Evolutionary conservation across 2,329 filamentous ascomycete genomes (phyloP), one percentile per base, ranked within the genome.

Genomic region (Scedosporium minutisporum): DNA sequence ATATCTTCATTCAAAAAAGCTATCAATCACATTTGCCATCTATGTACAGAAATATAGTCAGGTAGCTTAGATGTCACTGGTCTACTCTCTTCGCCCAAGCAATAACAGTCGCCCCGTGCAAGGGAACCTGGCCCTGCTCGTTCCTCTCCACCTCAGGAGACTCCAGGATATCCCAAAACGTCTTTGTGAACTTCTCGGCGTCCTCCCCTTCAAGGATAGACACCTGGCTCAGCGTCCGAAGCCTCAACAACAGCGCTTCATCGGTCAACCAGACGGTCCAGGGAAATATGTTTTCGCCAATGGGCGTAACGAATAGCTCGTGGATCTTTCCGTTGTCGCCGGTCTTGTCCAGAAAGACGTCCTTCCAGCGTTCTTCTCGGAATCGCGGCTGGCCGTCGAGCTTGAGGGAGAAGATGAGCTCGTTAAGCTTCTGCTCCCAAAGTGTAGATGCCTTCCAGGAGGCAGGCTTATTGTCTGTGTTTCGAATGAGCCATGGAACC

Each of bases 201-300:
- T 79, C 76, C 61, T 80, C 75, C 1, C 78, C 82, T 57, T 80
- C 71, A 12, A 89, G 73, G 61, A 86, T 77, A 3, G 84, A 81
- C 65, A 91, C 82, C 69, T 90, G 87, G 68, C 86, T 89, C 63
- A 91, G 74, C 12, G 88, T 91, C 58, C 77, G 78, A 64, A 87
- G 79, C 42, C 89, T 79, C 61, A 82, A 78, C 84, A 86, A 89
- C 58, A 90, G 73, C 62, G 78, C 80, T 59, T 89, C 82, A 63
- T 81, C 79, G 29, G 72, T 76, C 63, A 89, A 70, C 78, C 80
- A 83, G 1, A 83, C 79, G 23, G 80, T 82, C 77, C 86, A 88
- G 57, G 77, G 74, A 57, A 85, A 75, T 33, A 72, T 75, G 33
- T 83, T 77, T 69, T 83, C 78, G 9, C 80, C 81, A 6, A 90